Conservation (phyloP, 2,329 filamentous ascomycete genomes). For the Fusarium sp. region DNA sequence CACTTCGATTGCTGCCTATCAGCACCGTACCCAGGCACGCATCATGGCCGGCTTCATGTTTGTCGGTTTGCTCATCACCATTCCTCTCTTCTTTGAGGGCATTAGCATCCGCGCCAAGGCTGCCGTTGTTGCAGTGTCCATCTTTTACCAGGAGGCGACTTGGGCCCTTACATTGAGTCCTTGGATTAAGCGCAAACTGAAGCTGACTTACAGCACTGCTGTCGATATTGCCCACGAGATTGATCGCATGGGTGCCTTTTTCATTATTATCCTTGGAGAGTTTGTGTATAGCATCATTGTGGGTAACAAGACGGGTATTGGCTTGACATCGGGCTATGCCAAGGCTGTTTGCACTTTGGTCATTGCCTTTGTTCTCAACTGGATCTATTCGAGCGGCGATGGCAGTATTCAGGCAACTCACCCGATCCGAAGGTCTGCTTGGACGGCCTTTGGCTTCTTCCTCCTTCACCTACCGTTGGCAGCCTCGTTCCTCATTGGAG, state of each 20-base stretch:
- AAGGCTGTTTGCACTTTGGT: conserved; percentile 58
- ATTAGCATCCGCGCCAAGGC: conserved; percentile 53
- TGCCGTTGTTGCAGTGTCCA: conserved; percentile 52
- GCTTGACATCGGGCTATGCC: conserved; percentile 53
- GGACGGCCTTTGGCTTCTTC: conserved; percentile 56
- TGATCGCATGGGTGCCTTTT: conserved; percentile 59
- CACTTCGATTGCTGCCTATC: conserved; percentile 56
- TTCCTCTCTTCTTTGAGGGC: conserved; percentile 54
- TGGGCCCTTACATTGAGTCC: conserved; percentile 57
- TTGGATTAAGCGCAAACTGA: conserved; percentile 53
- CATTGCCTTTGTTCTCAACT: conserved; percentile 60
- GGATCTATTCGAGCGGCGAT: conserved; percentile 59
- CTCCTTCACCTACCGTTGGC: conserved; percentile 55
- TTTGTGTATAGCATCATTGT: conserved; percentile 59
- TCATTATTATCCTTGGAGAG: conserved; percentile 61
- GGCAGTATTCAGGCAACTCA: conserved; percentile 54
- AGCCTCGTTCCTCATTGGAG: conserved; percentile 56
- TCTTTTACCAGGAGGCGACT: conserved; percentile 53
- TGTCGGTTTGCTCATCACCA: conserved; percentile 52
- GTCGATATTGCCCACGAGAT: conserved; percentile 59
- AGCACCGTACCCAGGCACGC: conserved; percentile 56
- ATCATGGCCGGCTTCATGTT: conserved; percentile 54
- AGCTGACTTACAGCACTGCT: conserved; percentile 56
- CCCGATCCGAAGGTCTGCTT: conserved; percentile 55
- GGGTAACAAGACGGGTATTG: conserved; percentile 55